phyloP scores from a whole-genome alignment of 2,329 filamentous ascomycete species.

The Pseudogymnoascus verrucosus region DNA sequence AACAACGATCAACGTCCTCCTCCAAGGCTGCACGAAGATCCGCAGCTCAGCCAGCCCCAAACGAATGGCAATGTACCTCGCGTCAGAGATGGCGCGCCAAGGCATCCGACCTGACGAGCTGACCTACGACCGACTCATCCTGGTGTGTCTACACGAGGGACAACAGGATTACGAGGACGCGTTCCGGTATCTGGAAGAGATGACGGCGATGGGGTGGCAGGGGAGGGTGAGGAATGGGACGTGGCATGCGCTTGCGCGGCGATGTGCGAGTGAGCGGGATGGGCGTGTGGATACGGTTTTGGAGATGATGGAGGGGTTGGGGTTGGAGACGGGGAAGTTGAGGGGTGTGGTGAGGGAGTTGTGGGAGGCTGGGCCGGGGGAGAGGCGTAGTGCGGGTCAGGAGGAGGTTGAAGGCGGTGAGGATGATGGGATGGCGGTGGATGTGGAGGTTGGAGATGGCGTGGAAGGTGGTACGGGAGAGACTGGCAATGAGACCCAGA shows the following conservation, averaged over 20 bases:
- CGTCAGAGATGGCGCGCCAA: slow-evolving; percentile 52
- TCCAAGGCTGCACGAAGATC: slow-evolving; percentile 39
- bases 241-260: slow-evolving; percentile 21
- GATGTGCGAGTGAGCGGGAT: slow-evolving; percentile 24
- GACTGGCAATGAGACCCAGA: background rate
- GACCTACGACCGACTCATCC: slow-evolving; percentile 55
- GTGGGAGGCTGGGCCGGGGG: background rate
- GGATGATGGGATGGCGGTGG: slow-evolving; percentile 12
- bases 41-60: slow-evolving; percentile 6
- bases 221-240: slow-evolving; percentile 11
- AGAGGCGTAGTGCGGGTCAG: slow-evolving; percentile 12
- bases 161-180: slow-evolving; percentile 38
- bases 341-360: background rate
- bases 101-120: slow-evolving; percentile 44
- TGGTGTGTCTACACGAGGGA: slow-evolving; percentile 41
- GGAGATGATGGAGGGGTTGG: background rate
- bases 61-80: slow-evolving; percentile 51
- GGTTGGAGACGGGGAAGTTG: slow-evolving; percentile 7
- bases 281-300: slow-evolving; percentile 19
- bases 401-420: slow-evolving; percentile 7
- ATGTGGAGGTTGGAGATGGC: background rate
- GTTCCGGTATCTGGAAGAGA: slow-evolving; percentile 42
- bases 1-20: slow-evolving; percentile 54
- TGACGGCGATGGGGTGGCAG: slow-evolving; percentile 33
- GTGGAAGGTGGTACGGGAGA: background rate